Evolutionary conservation across 1,284 basidiomycete genomes (phyloP).

Genomic region (Trichosporon sp.): DNA sequence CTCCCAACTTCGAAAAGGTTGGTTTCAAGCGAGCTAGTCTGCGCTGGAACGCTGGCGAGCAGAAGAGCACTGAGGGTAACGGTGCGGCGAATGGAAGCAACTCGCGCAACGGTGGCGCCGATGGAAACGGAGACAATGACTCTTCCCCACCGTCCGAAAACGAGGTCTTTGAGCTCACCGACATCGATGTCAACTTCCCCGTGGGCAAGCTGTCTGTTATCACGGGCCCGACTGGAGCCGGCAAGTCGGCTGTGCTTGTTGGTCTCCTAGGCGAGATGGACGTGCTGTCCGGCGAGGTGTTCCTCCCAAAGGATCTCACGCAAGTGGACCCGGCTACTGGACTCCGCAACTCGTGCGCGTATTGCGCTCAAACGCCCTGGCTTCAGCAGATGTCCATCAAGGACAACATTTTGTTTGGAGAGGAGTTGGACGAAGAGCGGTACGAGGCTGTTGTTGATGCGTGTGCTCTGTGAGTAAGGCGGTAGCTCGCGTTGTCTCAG

Average conservation of each 20-base stretch:
- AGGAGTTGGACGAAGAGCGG: constrained; percentile 58
- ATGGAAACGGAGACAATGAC: neutral
- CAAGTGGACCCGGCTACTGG: constrained; percentile 58
- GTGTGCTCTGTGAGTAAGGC: constrained; percentile 60
- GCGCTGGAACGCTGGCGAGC: constrained; percentile 58
- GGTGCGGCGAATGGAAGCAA: neutral
- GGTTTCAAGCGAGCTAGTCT: constrained; percentile 62
- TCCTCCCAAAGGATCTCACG: constrained; percentile 60
- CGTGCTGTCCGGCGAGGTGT: constrained; percentile 57
- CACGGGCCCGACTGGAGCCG: constrained; percentile 70
- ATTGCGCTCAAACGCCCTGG: constrained; percentile 81
- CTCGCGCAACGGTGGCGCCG: neutral
- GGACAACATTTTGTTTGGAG: constrained; percentile 65
- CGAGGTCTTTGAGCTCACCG: constrained; percentile 57
- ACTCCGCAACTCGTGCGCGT: constrained; percentile 69
- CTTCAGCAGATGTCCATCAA: constrained; percentile 57
- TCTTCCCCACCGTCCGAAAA: neutral
- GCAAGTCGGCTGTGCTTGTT: constrained; percentile 51
- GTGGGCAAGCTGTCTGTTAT: constrained; percentile 62
- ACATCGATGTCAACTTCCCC: constrained; percentile 64
- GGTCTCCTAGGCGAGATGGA: constrained; percentile 58
- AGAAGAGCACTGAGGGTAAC: constrained; percentile 24
- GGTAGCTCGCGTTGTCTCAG: neutral
- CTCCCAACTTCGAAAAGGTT: constrained; percentile 50
- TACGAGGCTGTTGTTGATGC: constrained; percentile 70